phyloP scores from a whole-genome alignment of 495 filamentous ascomycete species.

The Daldinia concentrica region DNA sequence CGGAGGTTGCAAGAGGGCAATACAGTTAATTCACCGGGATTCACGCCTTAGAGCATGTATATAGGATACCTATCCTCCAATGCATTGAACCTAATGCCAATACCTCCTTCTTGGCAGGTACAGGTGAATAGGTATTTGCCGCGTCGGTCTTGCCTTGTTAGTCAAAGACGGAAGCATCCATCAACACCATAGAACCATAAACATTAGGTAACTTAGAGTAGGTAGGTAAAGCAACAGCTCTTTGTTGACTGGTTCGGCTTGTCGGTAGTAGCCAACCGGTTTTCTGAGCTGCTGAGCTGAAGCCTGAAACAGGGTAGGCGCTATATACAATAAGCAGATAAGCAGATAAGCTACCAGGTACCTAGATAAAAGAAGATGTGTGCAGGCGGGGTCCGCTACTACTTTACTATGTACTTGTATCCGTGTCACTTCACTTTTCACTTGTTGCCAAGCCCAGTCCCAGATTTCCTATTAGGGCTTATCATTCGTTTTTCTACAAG shows the following conservation, averaged over 20 bases:
- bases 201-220: too few species aligned
- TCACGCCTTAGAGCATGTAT: conserved; percentile 12
- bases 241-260: conserved; percentile 1
- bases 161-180: conserved; percentile 40
- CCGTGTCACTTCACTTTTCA: too few species aligned
- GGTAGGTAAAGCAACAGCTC: background rate
- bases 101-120: background rate
- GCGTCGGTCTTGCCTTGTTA: conserved; percentile 25
- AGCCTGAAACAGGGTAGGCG: background rate
- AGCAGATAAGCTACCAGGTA: too few species aligned
- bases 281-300: conserved; percentile 15
- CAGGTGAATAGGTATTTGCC: conserved; percentile 8
- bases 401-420: background rate
- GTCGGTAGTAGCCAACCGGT: background rate
- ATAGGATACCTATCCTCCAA: background rate
- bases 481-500: conserved; percentile 31
- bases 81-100: background rate
- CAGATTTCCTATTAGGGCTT: conserved; percentile 34
- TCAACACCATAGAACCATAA: background rate
- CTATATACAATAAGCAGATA: background rate
- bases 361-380: background rate
- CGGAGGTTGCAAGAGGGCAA: background rate
- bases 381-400: background rate
- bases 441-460: conserved; percentile 17
- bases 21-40: conserved; percentile 6